Evolutionary conservation across 495 filamentous ascomycete genomes (phyloP), one percentile per base, ranked within the genome.

Genomic region (Rhypophila decipiens): DNA sequence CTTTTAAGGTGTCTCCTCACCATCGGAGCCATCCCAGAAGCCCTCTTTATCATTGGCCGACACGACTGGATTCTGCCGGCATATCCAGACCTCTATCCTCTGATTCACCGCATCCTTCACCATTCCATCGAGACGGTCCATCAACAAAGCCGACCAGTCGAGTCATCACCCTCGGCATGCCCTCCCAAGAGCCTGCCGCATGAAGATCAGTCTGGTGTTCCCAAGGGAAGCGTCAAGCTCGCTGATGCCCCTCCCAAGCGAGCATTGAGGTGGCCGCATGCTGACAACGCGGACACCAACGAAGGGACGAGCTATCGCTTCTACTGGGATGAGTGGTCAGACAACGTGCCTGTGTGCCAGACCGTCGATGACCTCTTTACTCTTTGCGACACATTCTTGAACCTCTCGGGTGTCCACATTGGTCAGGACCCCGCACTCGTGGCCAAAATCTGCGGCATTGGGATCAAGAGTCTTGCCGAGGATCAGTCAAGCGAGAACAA

Each of bases 261-360:
- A 55, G 73, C 77, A 4, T 60, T 91, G 42, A 77, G 81, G 45
- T 94, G 88, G 88, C 83, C 88, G 17, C 80, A 84, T 53, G 72
- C 88, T 12, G 90, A 95, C 48, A 80, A 78, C 51, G 75, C 75
- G 41, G 88, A 90, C 50, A 78, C 73, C 5, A 79, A 76, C 33
- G 86, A 90, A 57, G 84, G 82, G 5, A 77, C 73, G 4, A 78
- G 82, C 39, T 96, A 95, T 58, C 77, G 85, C 21, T 97, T 94
- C 62, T 99, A 97, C 66, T 96, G 89, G 83, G 91, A 96, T 48
- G 90, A 97, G 45, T 99, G 94, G 94, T 75, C 85, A 9, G 91
- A 97, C 51, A 91, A 89, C 51, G 73, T 97, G 23, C 94, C 94
- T 2, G 67, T 95, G 9, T 97, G 93, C 58, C 90, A 95, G 59